A percentile compares a stretch with the other conserved stretches of the same genome.
These are phyloP conservation scores for Clonostachys chloroleuca DNA, from an alignment of 2,329 filamentous ascomycete genomes.

Conservation along the genomic window DNA sequence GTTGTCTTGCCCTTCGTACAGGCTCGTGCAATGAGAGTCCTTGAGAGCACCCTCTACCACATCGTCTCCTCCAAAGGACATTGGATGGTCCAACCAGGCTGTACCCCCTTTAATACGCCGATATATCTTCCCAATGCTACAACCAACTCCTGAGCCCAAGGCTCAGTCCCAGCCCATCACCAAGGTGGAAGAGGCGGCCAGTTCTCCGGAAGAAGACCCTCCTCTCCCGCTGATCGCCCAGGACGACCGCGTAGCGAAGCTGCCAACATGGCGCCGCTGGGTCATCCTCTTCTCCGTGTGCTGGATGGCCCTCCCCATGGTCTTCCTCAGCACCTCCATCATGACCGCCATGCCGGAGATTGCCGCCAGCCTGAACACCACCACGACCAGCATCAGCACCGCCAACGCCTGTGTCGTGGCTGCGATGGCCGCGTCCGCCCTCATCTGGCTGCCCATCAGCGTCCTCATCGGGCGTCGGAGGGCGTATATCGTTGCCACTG, in stretches of 20 bases:
- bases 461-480: conserved; percentile 5
- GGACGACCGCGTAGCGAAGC: conserved; percentile 1
- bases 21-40: too few species aligned
- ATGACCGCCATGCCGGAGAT: conserved; percentile 8
- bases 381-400: conserved; percentile 5
- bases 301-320: conserved; percentile 9
- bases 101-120: too few species aligned
- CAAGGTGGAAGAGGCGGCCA: too few species aligned
- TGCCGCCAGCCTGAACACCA: conserved; percentile 3
- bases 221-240: too few species aligned
- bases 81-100: too few species aligned
- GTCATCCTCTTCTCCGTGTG: conserved; percentile 9
- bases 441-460: conserved; percentile 8
- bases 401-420: conserved; percentile 7
- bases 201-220: too few species aligned
- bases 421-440: conserved; percentile 6
- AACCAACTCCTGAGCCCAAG: too few species aligned
- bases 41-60: too few species aligned
- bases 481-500: conserved; percentile 5
- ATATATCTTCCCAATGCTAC: too few species aligned
- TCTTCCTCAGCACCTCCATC: conserved; percentile 7
- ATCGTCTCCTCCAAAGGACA: too few species aligned
- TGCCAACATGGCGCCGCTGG: conserved; percentile 4
- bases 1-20: too few species aligned
- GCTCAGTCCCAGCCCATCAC: too few species aligned